Evolutionary conservation across 257 asterid species (phyloP).

Genomic region (Solanum sejunctum): DNA sequence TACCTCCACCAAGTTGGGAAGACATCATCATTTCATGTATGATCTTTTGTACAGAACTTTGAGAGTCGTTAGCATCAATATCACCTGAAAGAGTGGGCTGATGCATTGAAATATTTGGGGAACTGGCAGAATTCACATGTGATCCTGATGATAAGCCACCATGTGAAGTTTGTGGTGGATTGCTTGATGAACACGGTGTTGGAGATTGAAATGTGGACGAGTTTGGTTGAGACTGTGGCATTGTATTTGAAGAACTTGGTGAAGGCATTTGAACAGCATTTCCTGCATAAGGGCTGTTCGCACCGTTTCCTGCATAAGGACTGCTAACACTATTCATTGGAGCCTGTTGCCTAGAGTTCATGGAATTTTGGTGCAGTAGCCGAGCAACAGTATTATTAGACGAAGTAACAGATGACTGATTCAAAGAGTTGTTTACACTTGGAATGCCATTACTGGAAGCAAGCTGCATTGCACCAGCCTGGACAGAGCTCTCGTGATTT

Average conservation of each 20-base stretch:
- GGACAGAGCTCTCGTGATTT: slow-evolving; percentile 37
- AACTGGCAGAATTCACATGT: slow-evolving; percentile 30
- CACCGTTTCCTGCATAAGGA: slow-evolving; percentile 38
- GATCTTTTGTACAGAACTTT: slow-evolving; percentile 85
- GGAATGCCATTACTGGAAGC: slow-evolving; percentile 38
- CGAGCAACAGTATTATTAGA: slow-evolving; percentile 32
- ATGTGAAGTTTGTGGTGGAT: slow-evolving; percentile 41
- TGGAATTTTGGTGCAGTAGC: slow-evolving; percentile 68
- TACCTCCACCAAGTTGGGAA: slow-evolving; percentile 48
- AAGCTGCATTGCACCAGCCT: slow-evolving; percentile 33
- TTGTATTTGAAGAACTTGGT: slow-evolving; percentile 47
- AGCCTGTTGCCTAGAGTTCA: slow-evolving; percentile 58
- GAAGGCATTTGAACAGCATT: slow-evolving; percentile 53
- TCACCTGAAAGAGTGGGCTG: slow-evolving; percentile 56
- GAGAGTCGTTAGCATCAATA: slow-evolving; percentile 63
- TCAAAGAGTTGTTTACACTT: slow-evolving; percentile 26
- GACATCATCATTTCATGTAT: slow-evolving; percentile 80
- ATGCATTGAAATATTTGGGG: slow-evolving; percentile 54
- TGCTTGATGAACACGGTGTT: slow-evolving; percentile 58
- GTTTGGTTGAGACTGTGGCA: slow-evolving; percentile 42
- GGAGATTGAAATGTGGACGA: slow-evolving; percentile 61
- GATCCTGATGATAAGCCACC: slow-evolving; percentile 30
- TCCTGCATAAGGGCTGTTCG: slow-evolving; percentile 31
- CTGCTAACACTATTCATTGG: slow-evolving; percentile 25
- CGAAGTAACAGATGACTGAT: slow-evolving; percentile 33